Evolutionary conservation across 441 rosid species (phyloP), one percentile per base, ranked within the genome.

Genomic region (Populus hybrid): DNA sequence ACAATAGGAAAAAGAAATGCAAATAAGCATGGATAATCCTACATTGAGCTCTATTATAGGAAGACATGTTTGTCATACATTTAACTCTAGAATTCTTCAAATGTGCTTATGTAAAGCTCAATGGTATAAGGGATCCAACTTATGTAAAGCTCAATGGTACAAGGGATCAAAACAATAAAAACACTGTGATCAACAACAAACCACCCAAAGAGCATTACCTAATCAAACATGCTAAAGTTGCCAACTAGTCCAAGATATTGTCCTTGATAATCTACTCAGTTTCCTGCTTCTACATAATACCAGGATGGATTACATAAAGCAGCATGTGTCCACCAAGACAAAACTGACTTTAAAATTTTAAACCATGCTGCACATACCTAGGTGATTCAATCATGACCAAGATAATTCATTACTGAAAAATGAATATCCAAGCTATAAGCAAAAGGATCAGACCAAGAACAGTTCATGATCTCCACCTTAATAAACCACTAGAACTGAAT

Each of bases 371-470:
- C 7, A 26, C 18, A n/a, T 8, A 38, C 61, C 63, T 24, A 38
- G 20, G 12, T 20, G 18, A 66, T 40, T 59, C 28, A 23, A 38
- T 66, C 63, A 30, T 26, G n/a, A 21, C 57, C 61, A 4, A 35
- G 69, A 69, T 57, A 9, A 69, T 34, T 28, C 73, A 76, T n/a
- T 65, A 26, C 11, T 36, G 64, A 53, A 73, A 14, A 40, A n/a
- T 1, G 36, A 10, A 65, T 64, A 38, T 66, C 46, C 35, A 24
- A 40, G 61, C 36, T 59, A 64, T 38, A 74, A 74, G 61, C 26
- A 21, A 69, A 74, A 3, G 26, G 40, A 63, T 24, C 21, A 36
- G 34, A 74, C 24, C 59, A 74, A 30, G 20, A n/a, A 23, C 61
- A 73, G 34, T 74, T 36, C 59, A 64, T 64, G 57, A 34, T 1